Conservation (phyloP, 805 yeast species). For the Dipodascopsis tothii region DNA sequence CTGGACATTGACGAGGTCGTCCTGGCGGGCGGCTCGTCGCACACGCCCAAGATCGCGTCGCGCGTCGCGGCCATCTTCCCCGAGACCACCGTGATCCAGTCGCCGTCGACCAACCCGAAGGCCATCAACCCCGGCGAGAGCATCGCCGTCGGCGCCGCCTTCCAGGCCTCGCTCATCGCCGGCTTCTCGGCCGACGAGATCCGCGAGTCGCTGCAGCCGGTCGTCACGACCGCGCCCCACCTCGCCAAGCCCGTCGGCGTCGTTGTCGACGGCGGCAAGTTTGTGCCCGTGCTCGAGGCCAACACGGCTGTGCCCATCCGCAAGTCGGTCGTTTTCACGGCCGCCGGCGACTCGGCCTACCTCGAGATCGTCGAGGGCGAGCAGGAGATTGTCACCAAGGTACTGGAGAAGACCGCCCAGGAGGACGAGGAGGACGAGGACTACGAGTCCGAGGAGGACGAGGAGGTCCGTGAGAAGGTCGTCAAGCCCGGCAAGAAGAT, state of each 20-base stretch:
- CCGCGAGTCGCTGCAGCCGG: conserved; percentile 68
- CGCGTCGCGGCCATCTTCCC: conserved; percentile 73
- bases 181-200: conserved; percentile 63
- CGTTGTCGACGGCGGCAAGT: conserved; percentile 53
- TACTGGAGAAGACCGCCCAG: conserved; percentile 56
- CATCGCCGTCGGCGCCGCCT: conserved; percentile 88
- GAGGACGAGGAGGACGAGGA: conserved; percentile 45
- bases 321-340: conserved; percentile 58
- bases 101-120: conserved; percentile 70
- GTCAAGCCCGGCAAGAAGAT: conserved; percentile 65
- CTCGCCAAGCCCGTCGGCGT: conserved; percentile 77
- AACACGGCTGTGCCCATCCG: conserved; percentile 90
- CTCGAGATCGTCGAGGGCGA: conserved; percentile 79
- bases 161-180: conserved; percentile 79
- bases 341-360: conserved; percentile 51
- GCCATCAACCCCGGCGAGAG: conserved; percentile 84
- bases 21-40: conserved; percentile 87
- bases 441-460: conserved; percentile 41
- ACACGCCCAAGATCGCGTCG: conserved; percentile 82
- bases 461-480: conserved; percentile 82
- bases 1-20: conserved; percentile 86
- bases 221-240: conserved; percentile 83
- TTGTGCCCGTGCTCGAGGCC: conserved; percentile 63
- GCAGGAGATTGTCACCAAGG: conserved; percentile 73
- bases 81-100: conserved; percentile 61